Evolutionary conservation across 1,284 basidiomycete species (phyloP).

Genomic region (Puccinia triticina): DNA sequence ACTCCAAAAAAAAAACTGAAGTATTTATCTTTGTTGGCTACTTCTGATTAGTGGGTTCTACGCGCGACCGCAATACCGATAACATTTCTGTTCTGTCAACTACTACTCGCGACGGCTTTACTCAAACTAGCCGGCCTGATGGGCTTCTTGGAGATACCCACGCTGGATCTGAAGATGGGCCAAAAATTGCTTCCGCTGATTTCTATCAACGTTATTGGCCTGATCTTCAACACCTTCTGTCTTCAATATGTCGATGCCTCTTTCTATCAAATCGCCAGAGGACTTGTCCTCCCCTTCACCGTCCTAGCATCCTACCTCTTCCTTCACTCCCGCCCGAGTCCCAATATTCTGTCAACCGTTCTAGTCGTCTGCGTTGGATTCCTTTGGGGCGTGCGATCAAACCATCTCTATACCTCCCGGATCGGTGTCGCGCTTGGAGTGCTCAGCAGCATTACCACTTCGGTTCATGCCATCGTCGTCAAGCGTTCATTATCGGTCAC

Average conservation of each 20-base stretch:
- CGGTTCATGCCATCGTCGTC: slow-evolving; percentile 73
- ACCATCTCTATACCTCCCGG: slow-evolving; percentile 52
- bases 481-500: slow-evolving; percentile 71
- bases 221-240: slow-evolving; percentile 76
- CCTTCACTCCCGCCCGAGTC: slow-evolving; percentile 62
- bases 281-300: slow-evolving; percentile 75
- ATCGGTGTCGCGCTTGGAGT: slow-evolving; percentile 67
- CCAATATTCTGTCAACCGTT: slow-evolving; percentile 66
- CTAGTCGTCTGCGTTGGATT: slow-evolving; percentile 65
- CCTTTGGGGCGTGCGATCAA: slow-evolving; percentile 52
- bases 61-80: slow-evolving; percentile 22
- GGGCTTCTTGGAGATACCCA: slow-evolving; percentile 28
- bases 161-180: slow-evolving; percentile 2
- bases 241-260: slow-evolving; percentile 76
- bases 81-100: slow-evolving; percentile 40
- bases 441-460: slow-evolving; percentile 72
- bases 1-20: neutral
- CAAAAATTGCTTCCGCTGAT: slow-evolving; percentile 6
- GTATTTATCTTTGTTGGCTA: neutral
- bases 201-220: slow-evolving; percentile 69
- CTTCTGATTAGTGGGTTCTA: slow-evolving; percentile 33
- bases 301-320: slow-evolving; percentile 68
- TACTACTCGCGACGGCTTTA: slow-evolving; percentile 11
- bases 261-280: slow-evolving; percentile 84
- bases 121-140: neutral